These are phyloP conservation scores for Neofusicoccum sp. DNA, from an alignment of 2,329 filamentous ascomycete genomes.

Conservation along the genomic window DNA sequence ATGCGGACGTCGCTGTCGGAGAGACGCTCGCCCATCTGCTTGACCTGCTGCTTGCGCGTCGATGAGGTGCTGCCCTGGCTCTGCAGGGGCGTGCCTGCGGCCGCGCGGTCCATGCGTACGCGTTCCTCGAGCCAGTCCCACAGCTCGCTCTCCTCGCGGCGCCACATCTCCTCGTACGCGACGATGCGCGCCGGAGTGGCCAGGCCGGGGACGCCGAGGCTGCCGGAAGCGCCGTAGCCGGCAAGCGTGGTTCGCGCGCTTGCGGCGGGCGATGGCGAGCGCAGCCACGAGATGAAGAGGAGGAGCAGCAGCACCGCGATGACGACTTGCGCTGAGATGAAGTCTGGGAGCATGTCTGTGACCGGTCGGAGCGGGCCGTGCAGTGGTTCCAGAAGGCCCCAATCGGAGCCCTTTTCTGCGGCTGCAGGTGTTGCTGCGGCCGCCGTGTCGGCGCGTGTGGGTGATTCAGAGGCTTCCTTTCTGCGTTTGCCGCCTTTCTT, in stretches of 20 bases:
- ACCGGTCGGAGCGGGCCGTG: constrained; percentile 71
- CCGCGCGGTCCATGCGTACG: constrained; percentile 67
- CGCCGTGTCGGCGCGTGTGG: constrained; percentile 34
- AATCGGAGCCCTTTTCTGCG: constrained; percentile 48
- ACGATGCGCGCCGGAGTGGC: constrained; percentile 67
- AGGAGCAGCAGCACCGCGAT: constrained; percentile 74
- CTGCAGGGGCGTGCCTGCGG: constrained; percentile 21
- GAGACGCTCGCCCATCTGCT: constrained; percentile 57
- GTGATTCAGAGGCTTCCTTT: constrained; percentile 49
- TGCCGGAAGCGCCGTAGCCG: constrained; percentile 23
- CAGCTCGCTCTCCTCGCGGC: constrained; percentile 80
- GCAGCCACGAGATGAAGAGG: constrained; percentile 66
- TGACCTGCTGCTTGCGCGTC: constrained; percentile 43
- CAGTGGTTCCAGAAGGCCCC: constrained; percentile 82
- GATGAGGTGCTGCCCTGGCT: constrained; percentile 4
- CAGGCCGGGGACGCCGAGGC: constrained; percentile 34
- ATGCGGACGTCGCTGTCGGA: constrained; percentile 59
- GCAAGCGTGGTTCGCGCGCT: constrained; percentile 31
- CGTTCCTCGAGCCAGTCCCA: constrained; percentile 95
- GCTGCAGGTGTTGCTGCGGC: constrained; percentile 19
- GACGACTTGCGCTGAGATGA: constrained; percentile 76
- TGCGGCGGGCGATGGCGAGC: constrained; percentile 41
- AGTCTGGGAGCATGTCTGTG: constrained; percentile 67
- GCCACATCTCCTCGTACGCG: constrained; percentile 94
- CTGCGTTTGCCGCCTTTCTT: constrained; percentile 58